Evolutionary conservation across 768 basidiomycete species (phyloP).

Genomic region (Russula abietina): DNA sequence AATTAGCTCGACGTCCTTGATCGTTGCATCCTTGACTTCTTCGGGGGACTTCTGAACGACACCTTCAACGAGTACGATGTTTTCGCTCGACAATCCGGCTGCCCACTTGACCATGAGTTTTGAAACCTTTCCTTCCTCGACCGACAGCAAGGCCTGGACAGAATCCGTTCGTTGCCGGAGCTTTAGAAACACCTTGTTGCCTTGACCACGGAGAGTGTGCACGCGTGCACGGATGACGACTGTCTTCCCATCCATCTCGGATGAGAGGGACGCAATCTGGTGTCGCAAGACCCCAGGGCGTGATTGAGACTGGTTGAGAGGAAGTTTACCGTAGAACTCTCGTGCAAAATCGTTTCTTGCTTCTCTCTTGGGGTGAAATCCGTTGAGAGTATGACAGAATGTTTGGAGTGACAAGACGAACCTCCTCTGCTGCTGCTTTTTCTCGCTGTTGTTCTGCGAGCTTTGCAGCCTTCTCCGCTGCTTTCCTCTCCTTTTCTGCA

Average conservation of each 20-base stretch:
- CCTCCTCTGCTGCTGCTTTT: slow-evolving; percentile 59
- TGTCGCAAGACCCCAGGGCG: slow-evolving; percentile 56
- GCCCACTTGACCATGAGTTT: slow-evolving; percentile 98
- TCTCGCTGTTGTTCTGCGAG: slow-evolving; percentile 68
- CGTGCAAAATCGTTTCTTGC: slow-evolving; percentile 61
- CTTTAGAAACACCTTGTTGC: slow-evolving; percentile 88
- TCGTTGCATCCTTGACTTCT: slow-evolving; percentile 85
- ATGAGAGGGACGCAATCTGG: slow-evolving; percentile 58
- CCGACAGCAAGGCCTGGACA: slow-evolving; percentile 77
- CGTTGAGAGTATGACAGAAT: neutral
- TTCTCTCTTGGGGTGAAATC: slow-evolving; percentile 1
- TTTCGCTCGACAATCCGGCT: slow-evolving; percentile 70
- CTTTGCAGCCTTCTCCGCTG: slow-evolving; percentile 77
- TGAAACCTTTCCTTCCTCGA: slow-evolving; percentile 70
- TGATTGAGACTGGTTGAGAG: slow-evolving; percentile 86
- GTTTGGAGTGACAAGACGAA: slow-evolving; percentile 29
- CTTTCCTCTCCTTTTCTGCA: slow-evolving; percentile 84
- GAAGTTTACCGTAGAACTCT: slow-evolving; percentile 80
- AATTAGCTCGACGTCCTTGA: slow-evolving; percentile 83
- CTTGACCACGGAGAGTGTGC: slow-evolving; percentile 87
- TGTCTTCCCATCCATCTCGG: slow-evolving; percentile 58
- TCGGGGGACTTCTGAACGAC: slow-evolving; percentile 70
- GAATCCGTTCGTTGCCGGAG: slow-evolving; percentile 83
- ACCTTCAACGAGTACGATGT: slow-evolving; percentile 88
- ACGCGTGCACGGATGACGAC: slow-evolving; percentile 86